Base-by-base conservation (phyloP, 306 rosid genomes). In the Sesbania bispinosa region DNA sequence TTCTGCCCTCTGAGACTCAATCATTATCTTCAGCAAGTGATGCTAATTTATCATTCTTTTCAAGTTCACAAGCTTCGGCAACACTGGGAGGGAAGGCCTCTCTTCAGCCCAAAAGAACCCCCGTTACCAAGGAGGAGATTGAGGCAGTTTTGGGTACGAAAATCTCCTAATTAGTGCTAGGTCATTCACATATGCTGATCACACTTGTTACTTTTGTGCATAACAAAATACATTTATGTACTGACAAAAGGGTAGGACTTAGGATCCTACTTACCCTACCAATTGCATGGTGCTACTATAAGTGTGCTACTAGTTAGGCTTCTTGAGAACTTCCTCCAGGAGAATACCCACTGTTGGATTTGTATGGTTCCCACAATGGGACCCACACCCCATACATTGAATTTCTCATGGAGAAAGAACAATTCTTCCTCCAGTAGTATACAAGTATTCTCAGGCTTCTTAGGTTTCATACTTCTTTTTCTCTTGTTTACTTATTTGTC, bases 21-120 rank as follows among this genome's bases (percentile, higher is more conserved):
- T 69, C 74, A 71, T 42, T 77, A 32, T 41, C 89, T 66, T 52
- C 70, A 10, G 80, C 69, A 72, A 77, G 69, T 20, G 71, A 67
- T 75, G 82, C 78, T 36, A 75, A n/a, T 69, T 46, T 71, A 53
- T 2, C 81, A 10, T 84, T 81, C 84, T 84, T 85, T 75, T 81
- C 93, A 1, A 38, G 85, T 65, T 83, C 89, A 36, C 83, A 81
- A 26, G 85, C 67, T 53, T 55, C 85, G 6, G 13, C 78, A 67
- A 58, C 88, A 10, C 15, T 81, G 15, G 98, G 92, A 62, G 98
- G 98, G 77, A 88, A 93, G 74, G 97, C 98, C 67, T 93, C 98
- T 78, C 88, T 80, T 80, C 98, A 93, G 73, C 98, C 97, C 41
- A 85, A 85, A 77, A 87, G 98, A 88, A 90, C 92, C 65, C 98